Evolutionary conservation across 2,329 filamentous ascomycete genomes (phyloP), one percentile per base, ranked within the genome.

Genomic region (Emmonsiellopsis sp.): DNA sequence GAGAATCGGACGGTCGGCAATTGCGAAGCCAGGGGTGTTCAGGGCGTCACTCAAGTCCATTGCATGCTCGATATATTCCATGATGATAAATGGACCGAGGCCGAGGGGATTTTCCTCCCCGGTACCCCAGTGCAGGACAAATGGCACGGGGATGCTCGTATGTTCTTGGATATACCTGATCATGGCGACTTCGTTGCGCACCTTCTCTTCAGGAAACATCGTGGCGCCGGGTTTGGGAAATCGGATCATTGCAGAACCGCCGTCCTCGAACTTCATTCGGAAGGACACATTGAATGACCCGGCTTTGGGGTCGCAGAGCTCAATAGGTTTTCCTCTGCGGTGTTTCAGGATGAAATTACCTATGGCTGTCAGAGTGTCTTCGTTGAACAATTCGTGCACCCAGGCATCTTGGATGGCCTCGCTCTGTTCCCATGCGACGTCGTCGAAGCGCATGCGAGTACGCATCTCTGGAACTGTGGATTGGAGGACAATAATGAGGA

Each of bases 81-180:
- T 68, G 34, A 69, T 62, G 14, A 71, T 71, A 49, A 65, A 72
- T 0, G 68, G 66, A 5, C 63, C 60, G 0, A 69, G 52, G 1
- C 57, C 59, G 27, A 32, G 31, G 17, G 55, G 59, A 34, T 57
- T 57, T 5, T 59, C 52, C n/a, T 54, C 57, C 50, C 57, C 58
- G 33, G 57, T 55, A 14, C 64, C 64, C 36, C 49, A 57, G 45
- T 56, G 45, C n/a, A 57, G 49, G 33, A 60, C 50, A 44, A 53
- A 49, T 6, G 56, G 59, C 10, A 62, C 52, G 11, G 50, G 52
- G 42, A 62, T 61, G 10, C 21, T 52, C 6, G 58, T 61, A 42
- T 61, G 52, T 1, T 55, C 32, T 34, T 56, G 34, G 5, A 61
- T 17, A 39, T 55, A 62, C 40, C 47, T n/a, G 46, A 62, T 60